Base-by-base conservation (phyloP, 768 basidiomycete species). In the Podaxis carcinomalis region DNA sequence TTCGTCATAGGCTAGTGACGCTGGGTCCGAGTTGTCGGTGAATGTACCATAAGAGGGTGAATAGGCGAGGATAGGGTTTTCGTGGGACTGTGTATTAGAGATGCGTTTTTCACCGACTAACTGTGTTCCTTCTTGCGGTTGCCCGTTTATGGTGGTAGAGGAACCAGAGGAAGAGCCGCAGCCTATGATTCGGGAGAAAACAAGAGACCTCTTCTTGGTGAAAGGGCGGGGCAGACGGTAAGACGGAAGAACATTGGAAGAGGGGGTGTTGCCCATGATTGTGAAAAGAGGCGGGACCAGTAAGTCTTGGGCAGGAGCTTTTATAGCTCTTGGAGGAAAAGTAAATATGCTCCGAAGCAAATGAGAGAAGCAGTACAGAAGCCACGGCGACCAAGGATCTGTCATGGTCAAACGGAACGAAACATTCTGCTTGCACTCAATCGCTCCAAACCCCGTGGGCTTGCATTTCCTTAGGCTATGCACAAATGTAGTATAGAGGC, bases 1-100 rank as follows among this genome's bases (percentile, higher is more conserved):
- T 16, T 70, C 68, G 19, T 75, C 69, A 69, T 83, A 86, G 19
- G 83, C 80, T 35, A 66, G 25, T 74, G 70, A 5, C 77, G 75
- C 58, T 76, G 75, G 58, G 68, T 62, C 60, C 62, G 63, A 65
- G 67, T 40, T 23, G 46, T 55, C 51, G 40, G 21, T n/a, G 16
- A 56, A 55, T 42, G 50, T 32, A 50, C 47, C 23, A 42, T 51
- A 49, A 50, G 44, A 60, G 35, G 59, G 59, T 25, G 59, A 59
- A 19, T 66, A 66, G 9, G 65, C 65, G 16, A 66, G 57, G 25
- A 52, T 36, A 4, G 61, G 55, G 27, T 36, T 47, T 49, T 61
- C 63, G 40, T 40, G 57, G n/a, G 63, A 28, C 36, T 49, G 49
- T 1, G 44, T 37, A 6, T 39, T 46, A 39, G 27, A 53, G 51